These are phyloP conservation scores for Aaosphaeria arxii DNA, from an alignment of 2,329 filamentous ascomycete genomes.

Conservation along the genomic window DNA sequence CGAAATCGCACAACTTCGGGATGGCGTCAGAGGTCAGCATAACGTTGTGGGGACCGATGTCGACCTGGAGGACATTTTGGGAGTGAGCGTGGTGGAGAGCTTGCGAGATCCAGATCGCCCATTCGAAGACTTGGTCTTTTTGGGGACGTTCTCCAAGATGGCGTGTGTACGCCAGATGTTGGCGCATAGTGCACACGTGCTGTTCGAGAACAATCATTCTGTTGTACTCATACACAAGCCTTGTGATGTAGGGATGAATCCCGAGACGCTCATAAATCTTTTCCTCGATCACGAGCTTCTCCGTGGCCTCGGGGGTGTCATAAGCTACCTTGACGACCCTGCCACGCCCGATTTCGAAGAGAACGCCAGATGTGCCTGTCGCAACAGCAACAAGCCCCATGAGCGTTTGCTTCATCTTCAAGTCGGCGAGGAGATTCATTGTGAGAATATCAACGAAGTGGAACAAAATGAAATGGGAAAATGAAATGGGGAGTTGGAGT, in stretches of 20 bases:
- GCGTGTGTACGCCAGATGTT: not conserved
- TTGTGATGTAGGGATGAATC: not conserved
- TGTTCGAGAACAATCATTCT: not conserved
- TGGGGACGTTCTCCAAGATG: not conserved
- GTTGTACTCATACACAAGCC: not conserved
- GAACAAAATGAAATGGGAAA: too few relatives aligned
- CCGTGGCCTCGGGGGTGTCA: not conserved
- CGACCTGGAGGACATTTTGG: not conserved
- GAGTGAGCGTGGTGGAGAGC: not conserved
- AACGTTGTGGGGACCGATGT: not conserved
- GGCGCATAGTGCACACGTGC: not conserved
- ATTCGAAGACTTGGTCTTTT: not conserved
- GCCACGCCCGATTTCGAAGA: too few relatives aligned
- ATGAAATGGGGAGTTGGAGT: too few relatives aligned
- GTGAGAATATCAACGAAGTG: too few relatives aligned
- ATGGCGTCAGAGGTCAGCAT: not conserved
- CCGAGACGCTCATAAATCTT: not conserved
- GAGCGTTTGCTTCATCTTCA: too few relatives aligned
- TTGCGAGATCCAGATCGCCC: not conserved
- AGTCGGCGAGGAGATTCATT: too few relatives aligned
- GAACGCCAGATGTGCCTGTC: too few relatives aligned
- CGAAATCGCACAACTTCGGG: not conserved
- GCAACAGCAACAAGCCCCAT: not conserved
- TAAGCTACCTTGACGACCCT: not conserved
- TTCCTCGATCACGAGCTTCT: not conserved